phyloP scores from a whole-genome alignment of 306 rosid genomes.

The Citrullus mucosospermus region DNA sequence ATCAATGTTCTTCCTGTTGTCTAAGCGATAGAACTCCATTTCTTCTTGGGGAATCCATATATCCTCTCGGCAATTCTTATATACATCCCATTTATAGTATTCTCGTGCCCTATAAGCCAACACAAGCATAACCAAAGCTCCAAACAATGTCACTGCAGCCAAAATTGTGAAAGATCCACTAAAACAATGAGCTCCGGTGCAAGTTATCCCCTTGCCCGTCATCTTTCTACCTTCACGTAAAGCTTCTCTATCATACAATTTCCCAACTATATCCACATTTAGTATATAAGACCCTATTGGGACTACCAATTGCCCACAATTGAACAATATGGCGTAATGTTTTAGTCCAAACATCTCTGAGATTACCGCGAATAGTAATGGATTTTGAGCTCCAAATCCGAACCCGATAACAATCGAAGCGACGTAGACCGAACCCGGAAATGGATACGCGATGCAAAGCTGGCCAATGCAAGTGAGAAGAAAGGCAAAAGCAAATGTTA shows the following conservation, averaged over 20 bases:
- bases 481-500: not conserved
- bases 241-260: slow-evolving; percentile 8
- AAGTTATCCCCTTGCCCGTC: not conserved
- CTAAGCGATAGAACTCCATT: not conserved
- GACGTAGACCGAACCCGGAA: not conserved
- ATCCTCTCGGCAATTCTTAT: not conserved
- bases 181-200: not conserved
- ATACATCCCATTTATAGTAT: not conserved
- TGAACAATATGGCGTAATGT: not conserved
- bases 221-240: not conserved
- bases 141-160: not conserved
- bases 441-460: not conserved
- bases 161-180: not conserved
- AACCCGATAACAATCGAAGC: slow-evolving; percentile 8
- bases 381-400: slow-evolving; percentile 6
- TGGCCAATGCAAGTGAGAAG: not conserved
- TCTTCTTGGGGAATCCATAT: not conserved
- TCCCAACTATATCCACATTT: not conserved
- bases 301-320: not conserved
- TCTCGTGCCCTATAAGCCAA: slow-evolving; percentile 11
- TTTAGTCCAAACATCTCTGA: not conserved
- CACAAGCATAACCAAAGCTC: not conserved
- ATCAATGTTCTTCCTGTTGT: not conserved
- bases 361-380: not conserved
- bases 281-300: not conserved